These are phyloP conservation scores for Acer saccharum DNA, from an alignment of 345 rosid genomes.

Conservation along the genomic window DNA sequence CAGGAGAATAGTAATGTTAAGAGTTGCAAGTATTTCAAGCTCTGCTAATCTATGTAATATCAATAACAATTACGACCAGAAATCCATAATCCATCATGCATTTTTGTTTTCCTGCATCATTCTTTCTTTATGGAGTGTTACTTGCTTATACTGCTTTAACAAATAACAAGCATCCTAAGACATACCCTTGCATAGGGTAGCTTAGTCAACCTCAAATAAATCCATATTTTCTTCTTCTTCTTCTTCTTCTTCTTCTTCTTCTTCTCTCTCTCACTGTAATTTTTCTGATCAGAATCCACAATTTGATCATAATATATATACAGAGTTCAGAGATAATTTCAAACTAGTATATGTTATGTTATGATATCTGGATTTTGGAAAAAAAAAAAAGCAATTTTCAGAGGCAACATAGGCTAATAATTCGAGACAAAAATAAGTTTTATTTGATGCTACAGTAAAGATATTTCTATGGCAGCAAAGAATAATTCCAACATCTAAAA, in stretches of 20 bases:
- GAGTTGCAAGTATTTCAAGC: conserved; percentile 2
- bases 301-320: neutral
- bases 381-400: neutral
- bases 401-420: neutral
- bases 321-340: neutral
- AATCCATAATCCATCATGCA: neutral
- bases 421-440: neutral
- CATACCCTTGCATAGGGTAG: neutral
- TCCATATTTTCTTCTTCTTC: neutral
- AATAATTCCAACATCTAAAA: neutral
- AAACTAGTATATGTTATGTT: neutral
- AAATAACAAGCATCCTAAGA: neutral
- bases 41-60: conserved; percentile 14
- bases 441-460: neutral
- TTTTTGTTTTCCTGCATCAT: neutral
- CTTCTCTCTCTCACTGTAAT: neutral
- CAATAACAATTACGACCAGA: neutral
- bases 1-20: neutral
- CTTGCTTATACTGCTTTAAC: neutral
- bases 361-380: neutral
- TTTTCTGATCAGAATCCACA: conserved; percentile 6
- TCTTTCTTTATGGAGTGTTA: neutral
- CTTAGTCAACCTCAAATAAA: conserved; percentile 11
- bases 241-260: no score
- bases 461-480: neutral